phyloP scores from a whole-genome alignment of 2,329 filamentous ascomycete species.

The Fusarium metavorans region DNA sequence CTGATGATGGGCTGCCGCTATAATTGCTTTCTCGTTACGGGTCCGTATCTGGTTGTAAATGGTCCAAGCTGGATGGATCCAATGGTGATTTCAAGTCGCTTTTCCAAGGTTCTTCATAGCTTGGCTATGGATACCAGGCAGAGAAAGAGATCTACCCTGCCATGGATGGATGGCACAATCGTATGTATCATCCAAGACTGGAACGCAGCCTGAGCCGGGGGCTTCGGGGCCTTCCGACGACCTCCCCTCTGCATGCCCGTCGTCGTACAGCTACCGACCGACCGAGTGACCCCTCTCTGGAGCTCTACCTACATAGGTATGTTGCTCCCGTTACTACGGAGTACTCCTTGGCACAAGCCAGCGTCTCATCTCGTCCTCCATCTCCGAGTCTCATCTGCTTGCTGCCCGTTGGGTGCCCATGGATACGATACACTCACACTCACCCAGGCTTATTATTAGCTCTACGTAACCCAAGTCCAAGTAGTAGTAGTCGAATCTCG shows the following conservation, averaged over 20 bases:
- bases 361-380: slow-evolving; percentile 34
- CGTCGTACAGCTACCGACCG: slow-evolving; percentile 2
- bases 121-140: slow-evolving; percentile 20
- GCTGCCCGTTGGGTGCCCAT: slow-evolving; percentile 38
- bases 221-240: slow-evolving; percentile 21
- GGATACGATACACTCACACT: slow-evolving; percentile 19
- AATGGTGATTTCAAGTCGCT: neutral
- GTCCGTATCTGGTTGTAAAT: neutral
- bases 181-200: slow-evolving; percentile 10
- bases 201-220: slow-evolving; percentile 25
- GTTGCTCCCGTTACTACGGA: slow-evolving; percentile 23
- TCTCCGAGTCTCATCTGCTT: slow-evolving; percentile 35
- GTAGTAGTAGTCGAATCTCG: neutral
- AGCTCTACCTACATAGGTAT: neutral
- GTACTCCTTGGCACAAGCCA: slow-evolving; percentile 29
- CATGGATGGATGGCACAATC: slow-evolving; percentile 13
- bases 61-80: neutral
- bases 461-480: neutral
- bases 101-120: neutral
- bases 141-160: slow-evolving; percentile 1
- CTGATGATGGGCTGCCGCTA: slow-evolving; percentile 29
- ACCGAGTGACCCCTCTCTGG: neutral
- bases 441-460: neutral
- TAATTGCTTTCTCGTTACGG: slow-evolving; percentile 9
- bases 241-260: neutral